A percentile compares a stretch with the other conserved stretches of the same genome.
Evolutionary conservation across 805 yeast genomes (phyloP).

Genomic region (Teunomyces pallodes): DNA sequence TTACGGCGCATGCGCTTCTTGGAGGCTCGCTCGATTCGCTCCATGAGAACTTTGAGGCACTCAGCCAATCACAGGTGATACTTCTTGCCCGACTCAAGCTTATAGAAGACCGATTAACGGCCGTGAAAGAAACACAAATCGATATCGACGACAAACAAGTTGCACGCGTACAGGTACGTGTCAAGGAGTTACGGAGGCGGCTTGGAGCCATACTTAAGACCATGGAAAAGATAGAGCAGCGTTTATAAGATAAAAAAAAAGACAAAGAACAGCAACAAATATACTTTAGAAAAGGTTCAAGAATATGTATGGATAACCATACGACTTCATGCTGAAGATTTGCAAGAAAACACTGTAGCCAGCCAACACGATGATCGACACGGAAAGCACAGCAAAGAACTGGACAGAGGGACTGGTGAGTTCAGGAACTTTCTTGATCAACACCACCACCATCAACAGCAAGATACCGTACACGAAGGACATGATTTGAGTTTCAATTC

Average conservation of each 20-base stretch:
- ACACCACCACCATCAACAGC: conserved; percentile 55
- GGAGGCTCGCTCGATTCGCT: conserved; percentile 54
- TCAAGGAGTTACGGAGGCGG: conserved; percentile 31
- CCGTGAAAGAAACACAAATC: conserved; percentile 20
- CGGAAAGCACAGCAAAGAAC: conserved; percentile 45
- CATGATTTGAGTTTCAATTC: conserved; percentile 85
- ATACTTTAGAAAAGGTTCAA: conserved; percentile 16
- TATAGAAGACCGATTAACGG: conserved; percentile 34
- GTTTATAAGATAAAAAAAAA: neutral
- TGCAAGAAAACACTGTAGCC: conserved; percentile 62
- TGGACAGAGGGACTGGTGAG: conserved; percentile 44
- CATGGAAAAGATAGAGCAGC: conserved; percentile 35
- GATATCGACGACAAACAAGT: conserved; percentile 20
- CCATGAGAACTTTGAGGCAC: conserved; percentile 47
- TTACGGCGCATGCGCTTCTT: conserved; percentile 54
- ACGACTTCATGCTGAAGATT: conserved; percentile 67
- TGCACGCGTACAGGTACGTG: conserved; percentile 15
- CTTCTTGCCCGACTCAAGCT: conserved; percentile 47
- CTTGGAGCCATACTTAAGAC: conserved; percentile 25
- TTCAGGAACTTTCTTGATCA: conserved; percentile 57
- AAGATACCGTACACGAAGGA: conserved; percentile 70
- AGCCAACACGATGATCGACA: conserved; percentile 48
- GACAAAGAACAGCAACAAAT: conserved; percentile 17
- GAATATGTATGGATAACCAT: conserved; percentile 74
- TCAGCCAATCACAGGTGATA: conserved; percentile 57